Base-by-base conservation (phyloP, 208 protist species). In the Phytomonas serpens region DNA sequence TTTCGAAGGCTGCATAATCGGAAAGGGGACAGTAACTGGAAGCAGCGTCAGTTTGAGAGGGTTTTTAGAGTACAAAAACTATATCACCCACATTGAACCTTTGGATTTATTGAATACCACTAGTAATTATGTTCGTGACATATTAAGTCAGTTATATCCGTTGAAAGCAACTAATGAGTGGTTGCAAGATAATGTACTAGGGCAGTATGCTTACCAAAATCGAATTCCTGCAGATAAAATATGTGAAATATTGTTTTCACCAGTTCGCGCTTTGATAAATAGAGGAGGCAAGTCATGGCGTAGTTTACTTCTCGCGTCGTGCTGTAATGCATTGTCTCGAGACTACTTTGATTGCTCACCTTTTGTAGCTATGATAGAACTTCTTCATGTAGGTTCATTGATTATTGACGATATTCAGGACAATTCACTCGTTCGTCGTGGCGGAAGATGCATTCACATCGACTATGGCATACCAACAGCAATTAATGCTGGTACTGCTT, bases 401-500 rank as follows among this genome's bases (percentile, higher is more conserved):
- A 85, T 90, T 64, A 89, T 93, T 61, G 85, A 93, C 64, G 88
- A 93, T 71, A 85, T 93, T 69, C 73, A 93, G 47, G 88, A 93
- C 62, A 73, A 84, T 47, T 90, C 88, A 13, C 32, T 78, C n/a
- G 71, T 87, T 9, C 77, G 88, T n/a, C 78, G 88, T 40, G 85
- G 88, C 34, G 82, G 80, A 32, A 37, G 70, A 9, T 82, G 79
- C 64, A 79, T 80, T 11, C 88, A 90, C 74, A n/a, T 85, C 10
- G 77, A 77, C 29, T 84, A 82, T 69, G 85, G 85, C 16, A 51
- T 88, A 23, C 61, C 81, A 0, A 78, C 79, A 19, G 85, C 88
- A 5, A 85, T 93, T 37, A 93, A 93, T 71, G 76, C 83, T 52
- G 88, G 88, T 16, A 88, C 79, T 6, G 79, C 78, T 27, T 88